Percentiles rank a stretch among this genome's conserved stretches.
Evolutionary conservation across 2,329 filamentous ascomycete species (phyloP).

Genomic region (Myotisia sp.): DNA sequence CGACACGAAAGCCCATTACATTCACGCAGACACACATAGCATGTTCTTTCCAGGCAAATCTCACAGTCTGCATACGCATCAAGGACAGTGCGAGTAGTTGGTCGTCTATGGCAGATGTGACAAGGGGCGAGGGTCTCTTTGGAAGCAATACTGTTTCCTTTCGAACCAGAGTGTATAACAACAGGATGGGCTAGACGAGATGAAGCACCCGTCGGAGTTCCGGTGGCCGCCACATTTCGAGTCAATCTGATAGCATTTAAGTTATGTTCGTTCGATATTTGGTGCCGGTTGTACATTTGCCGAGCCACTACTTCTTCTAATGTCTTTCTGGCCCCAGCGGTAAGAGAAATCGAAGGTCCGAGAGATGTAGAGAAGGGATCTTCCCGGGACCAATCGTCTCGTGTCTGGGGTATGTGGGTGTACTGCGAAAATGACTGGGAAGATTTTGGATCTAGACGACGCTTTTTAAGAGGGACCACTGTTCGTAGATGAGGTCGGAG

Average conservation of each 20-base stretch:
- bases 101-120: slow-evolving; percentile 29
- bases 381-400: too few species aligned
- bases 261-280: not conserved
- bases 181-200: not conserved
- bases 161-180: too few species aligned
- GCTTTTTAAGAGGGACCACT: slow-evolving; percentile 1
- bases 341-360: too few species aligned
- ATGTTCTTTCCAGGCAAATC: slow-evolving; percentile 25
- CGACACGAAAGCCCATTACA: slow-evolving; percentile 23
- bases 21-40: slow-evolving; percentile 30
- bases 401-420: not conserved
- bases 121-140: slow-evolving; percentile 21
- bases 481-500: not conserved
- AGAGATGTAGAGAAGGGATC: too few species aligned
- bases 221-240: not conserved
- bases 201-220: not conserved
- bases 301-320: too few species aligned
- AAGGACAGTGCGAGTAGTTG: slow-evolving; percentile 26
- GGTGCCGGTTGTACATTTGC: too few species aligned
- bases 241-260: too few species aligned
- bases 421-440: not conserved
- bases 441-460: slow-evolving; percentile 2
- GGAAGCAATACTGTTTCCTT: too few species aligned
- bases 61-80: slow-evolving; percentile 31
- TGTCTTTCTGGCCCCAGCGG: too few species aligned